These are phyloP conservation scores for Crithidia mellificae DNA, from an alignment of 208 protist genomes.

Conservation along the genomic window DNA sequence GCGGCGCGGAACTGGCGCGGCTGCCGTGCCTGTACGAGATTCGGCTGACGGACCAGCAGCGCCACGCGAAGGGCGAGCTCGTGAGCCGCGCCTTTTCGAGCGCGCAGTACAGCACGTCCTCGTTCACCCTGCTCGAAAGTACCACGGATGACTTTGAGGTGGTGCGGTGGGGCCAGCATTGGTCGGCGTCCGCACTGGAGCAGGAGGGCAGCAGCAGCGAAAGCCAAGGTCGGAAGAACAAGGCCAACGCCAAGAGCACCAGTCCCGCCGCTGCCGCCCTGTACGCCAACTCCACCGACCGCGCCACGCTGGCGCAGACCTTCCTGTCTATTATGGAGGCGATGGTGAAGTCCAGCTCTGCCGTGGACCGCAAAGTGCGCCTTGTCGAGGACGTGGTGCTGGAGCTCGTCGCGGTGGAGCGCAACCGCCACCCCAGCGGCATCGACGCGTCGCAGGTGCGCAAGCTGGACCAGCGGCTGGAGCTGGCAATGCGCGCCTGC, in stretches of 20 bases:
- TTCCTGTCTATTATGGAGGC: constrained; percentile 69
- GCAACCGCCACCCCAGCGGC: constrained; percentile 60
- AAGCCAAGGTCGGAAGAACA: neutral
- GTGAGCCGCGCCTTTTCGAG: constrained; percentile 66
- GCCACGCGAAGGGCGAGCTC: constrained; percentile 75
- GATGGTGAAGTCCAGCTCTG: constrained; percentile 59
- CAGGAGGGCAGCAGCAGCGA: neutral
- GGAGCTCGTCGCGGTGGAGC: constrained; percentile 69
- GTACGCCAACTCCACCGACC: constrained; percentile 57
- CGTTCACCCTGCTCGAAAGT: constrained; percentile 46
- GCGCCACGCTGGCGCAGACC: constrained; percentile 74
- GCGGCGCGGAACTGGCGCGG: constrained; percentile 3
- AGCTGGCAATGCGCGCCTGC: constrained; percentile 74
- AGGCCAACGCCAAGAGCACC: constrained; percentile 1
- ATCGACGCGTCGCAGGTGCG: constrained; percentile 49
- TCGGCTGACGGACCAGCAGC: constrained; percentile 78
- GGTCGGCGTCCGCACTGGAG: neutral
- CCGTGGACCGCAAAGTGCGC: constrained; percentile 38
- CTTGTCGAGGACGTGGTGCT: constrained; percentile 72
- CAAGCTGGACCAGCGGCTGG: constrained; percentile 71
- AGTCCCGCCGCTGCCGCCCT: constrained; percentile 21
- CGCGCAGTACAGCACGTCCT: constrained; percentile 45
- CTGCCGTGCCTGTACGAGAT: constrained; percentile 56
- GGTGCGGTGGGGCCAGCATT: constrained; percentile 64
- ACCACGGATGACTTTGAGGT: constrained; percentile 56